phyloP scores from a whole-genome alignment of 2,329 filamentous ascomycete species.

The Hypomyces rosellus region DNA sequence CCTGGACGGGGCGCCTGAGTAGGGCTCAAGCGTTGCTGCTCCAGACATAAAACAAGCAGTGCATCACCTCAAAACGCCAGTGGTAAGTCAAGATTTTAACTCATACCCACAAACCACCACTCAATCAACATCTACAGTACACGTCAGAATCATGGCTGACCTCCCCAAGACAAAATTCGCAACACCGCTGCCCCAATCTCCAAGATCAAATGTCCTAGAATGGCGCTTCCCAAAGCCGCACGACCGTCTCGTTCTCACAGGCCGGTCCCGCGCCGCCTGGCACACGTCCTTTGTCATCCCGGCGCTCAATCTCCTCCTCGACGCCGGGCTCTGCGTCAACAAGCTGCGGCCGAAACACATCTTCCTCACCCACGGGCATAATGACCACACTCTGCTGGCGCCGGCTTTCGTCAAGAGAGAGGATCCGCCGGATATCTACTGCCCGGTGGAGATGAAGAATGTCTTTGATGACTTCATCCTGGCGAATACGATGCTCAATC shows the following conservation, averaged over 20 bases:
- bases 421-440: constrained; percentile 41
- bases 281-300: constrained; percentile 46
- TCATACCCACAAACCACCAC: too few species aligned
- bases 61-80: too few species aligned
- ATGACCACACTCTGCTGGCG: constrained; percentile 38
- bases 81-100: too few species aligned
- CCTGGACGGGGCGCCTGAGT: too few species aligned
- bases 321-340: constrained; percentile 42
- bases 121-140: not conserved
- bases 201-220: constrained; percentile 38
- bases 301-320: constrained; percentile 43
- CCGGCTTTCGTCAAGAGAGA: constrained; percentile 38
- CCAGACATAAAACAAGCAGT: too few species aligned
- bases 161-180: constrained; percentile 27
- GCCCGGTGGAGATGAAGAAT: constrained; percentile 33
- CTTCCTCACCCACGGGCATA: constrained; percentile 45
- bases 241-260: constrained; percentile 36
- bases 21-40: too few species aligned
- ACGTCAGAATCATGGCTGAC: not conserved
- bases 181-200: constrained; percentile 37
- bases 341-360: constrained; percentile 41
- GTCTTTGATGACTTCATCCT: constrained; percentile 35
- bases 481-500: constrained; percentile 36
- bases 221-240: constrained; percentile 40
- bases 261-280: constrained; percentile 44